Evolutionary conservation across 2,329 filamentous ascomycete species (phyloP), one percentile per base, ranked within the genome.

Genomic region (Fusarium beomiforme): DNA sequence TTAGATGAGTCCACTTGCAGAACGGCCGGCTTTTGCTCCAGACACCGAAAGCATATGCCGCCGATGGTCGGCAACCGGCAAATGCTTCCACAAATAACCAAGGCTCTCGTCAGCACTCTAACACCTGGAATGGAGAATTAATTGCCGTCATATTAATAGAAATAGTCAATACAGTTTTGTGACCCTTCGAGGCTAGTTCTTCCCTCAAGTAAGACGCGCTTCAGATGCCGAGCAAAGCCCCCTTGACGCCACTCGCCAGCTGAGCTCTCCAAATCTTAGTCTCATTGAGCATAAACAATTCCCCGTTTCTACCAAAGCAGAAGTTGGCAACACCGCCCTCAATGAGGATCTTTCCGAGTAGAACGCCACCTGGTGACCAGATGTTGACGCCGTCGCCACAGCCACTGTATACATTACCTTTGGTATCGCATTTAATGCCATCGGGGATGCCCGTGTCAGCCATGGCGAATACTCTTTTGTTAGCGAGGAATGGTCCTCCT

Each of bases 391-490:
- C 85, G 63, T 87, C 85, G 5, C 83, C 84, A 50, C 82, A 85
- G 5, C 84, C 85, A 34, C 82, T 79, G 75, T 86, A 87, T 1
- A 88, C 82, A 57, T 87, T 86, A 1, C 85, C 85, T 8, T 80
- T 55, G 0, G 79, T 68, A 51, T 86, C 85, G 59, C 81, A 84
- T 60, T 85, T 85, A 60, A 86, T 84, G n/a, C 80, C 82, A 65
- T 80, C 84, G 0, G 86, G 86, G 5, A 86, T 79, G 0, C 85
- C 85, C 0, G 74, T 78, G 42, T 85, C 82, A 2, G 84, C 83
- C 74, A 85, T 83, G 4, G 85, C 84, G 64, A 89, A 89, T 0
- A 88, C 74, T 33, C 86, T 80, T 19, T 83, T 80, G 70, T 88
- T 87, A 3, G 70, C 76, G 26, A 88, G 76, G 44, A 84, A 83